Base-by-base conservation (phyloP, 352 stramenopile species). In the Aphanomyces cochlioides region DNA sequence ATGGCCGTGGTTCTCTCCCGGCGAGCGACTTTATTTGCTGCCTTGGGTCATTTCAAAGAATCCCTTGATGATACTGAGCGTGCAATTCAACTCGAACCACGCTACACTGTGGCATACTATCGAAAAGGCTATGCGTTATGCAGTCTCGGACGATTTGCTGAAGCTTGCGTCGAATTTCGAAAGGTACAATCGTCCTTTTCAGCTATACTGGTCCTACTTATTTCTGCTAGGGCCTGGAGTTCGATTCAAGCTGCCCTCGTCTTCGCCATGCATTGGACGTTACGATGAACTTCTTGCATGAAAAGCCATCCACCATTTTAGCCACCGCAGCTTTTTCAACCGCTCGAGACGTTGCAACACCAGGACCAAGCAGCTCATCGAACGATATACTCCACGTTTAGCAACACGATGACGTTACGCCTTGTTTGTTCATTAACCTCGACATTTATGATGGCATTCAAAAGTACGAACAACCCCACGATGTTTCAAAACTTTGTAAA, bases 51-150 rank as follows among this genome's bases (percentile, higher is more conserved):
- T 15, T 90, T 74, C 58, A 69, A 77, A 34, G 79, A 76, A 1
- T 75, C 84, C 2, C 64, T 90, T 0, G 57, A 72, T 19, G 84
- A 92, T 69, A 81, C 84, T 3, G 79, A 90, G 34, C 69, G 81
- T 3, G 81, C 78, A 3, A 74, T 92, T 41, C 58, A 72, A 1
- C 39, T 92, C 10, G 76, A 86, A 10, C 77, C 84, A 3, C 81
- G 77, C 28, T 78, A 78, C 3, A 87, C 82, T 0, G 73, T 86
- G 41, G 82, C 77, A 8, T 90, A 90, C 58, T 92, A 83, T 63
- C 84, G 84, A 17, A 87, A 86, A 58, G 82, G 84, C 12, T 88
- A 76, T 61, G 84, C 84, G 7, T 54, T 92, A 8, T 90, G 76
- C 47, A 81, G 75, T 3, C 67, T 90, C 38, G 61, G 72, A 7